Evolutionary conservation across 306 rosid genomes (phyloP).

Genomic region (Dryas drummondii): DNA sequence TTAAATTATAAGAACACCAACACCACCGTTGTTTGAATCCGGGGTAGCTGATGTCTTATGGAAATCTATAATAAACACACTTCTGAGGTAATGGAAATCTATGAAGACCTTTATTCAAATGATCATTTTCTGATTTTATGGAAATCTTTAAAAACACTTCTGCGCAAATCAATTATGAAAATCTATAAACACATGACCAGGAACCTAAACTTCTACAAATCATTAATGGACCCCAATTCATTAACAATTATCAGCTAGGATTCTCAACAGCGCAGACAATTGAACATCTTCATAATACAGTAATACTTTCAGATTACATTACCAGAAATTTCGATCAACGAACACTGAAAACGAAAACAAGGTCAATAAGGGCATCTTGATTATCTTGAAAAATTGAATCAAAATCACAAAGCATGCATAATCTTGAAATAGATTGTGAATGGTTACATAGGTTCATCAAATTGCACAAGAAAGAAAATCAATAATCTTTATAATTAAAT

Average conservation of each 20-base stretch:
- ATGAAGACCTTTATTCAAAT: no score
- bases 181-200: not conserved
- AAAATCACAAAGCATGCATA: no score
- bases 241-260: not conserved
- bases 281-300: not conserved
- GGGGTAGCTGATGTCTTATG: not conserved
- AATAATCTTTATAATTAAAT: not conserved
- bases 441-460: not conserved
- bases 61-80: not conserved
- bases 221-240: not conserved
- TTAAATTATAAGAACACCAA: not conserved
- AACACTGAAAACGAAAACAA: not conserved
- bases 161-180: no score
- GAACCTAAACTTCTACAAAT: not conserved
- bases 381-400: no score
- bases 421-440: not conserved
- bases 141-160: not conserved
- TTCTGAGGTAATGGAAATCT: not conserved
- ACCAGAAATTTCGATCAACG: not conserved
- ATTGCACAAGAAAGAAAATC: not conserved
- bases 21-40: not conserved
- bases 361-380: not conserved
- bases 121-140: not conserved
- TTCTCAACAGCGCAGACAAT: not conserved
- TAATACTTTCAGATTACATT: not conserved